These are phyloP conservation scores for Aspergillus floridensis DNA, from an alignment of 2,329 filamentous ascomycete species.

Conservation along the genomic window DNA sequence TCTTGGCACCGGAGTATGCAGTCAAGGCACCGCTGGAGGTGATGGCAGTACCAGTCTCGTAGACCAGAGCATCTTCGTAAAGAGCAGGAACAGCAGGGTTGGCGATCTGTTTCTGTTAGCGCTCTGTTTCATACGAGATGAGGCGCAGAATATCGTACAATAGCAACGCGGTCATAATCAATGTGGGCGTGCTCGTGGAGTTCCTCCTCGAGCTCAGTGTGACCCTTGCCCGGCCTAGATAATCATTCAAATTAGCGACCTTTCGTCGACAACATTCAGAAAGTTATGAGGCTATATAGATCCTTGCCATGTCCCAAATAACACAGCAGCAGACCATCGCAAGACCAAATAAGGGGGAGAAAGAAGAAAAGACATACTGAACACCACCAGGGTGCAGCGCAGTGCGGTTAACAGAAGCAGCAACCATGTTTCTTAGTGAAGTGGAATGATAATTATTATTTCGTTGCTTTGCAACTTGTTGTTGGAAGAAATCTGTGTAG, in stretches of 20 bases:
- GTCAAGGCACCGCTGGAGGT: slow-evolving; percentile 92
- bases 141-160: slow-evolving; percentile 60
- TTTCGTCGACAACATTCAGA: background rate
- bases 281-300: background rate
- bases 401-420: slow-evolving; percentile 78
- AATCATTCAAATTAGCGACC: slow-evolving; percentile 14
- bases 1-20: slow-evolving; percentile 97
- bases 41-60: slow-evolving; percentile 96
- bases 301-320: background rate
- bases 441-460: slow-evolving; percentile 59
- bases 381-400: slow-evolving; percentile 87
- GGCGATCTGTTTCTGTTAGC: slow-evolving; percentile 55
- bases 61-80: slow-evolving; percentile 98
- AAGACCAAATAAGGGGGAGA: slow-evolving; percentile 7
- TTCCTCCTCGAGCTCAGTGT: slow-evolving; percentile 97
- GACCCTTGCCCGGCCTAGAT: slow-evolving; percentile 72
- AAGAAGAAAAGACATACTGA: slow-evolving; percentile 60
- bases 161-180: slow-evolving; percentile 96
- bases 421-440: slow-evolving; percentile 53
- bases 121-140: background rate
- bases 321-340: slow-evolving; percentile 13
- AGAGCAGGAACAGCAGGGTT: slow-evolving; percentile 94
- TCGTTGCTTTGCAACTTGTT: slow-evolving; percentile 57
- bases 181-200: slow-evolving; percentile 98
- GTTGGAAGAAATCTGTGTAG: slow-evolving; percentile 56